Evolutionary conservation across 2,329 filamentous ascomycete species (phyloP), one percentile per base, ranked within the genome.

Genomic region (Nectriaceae sp.): DNA sequence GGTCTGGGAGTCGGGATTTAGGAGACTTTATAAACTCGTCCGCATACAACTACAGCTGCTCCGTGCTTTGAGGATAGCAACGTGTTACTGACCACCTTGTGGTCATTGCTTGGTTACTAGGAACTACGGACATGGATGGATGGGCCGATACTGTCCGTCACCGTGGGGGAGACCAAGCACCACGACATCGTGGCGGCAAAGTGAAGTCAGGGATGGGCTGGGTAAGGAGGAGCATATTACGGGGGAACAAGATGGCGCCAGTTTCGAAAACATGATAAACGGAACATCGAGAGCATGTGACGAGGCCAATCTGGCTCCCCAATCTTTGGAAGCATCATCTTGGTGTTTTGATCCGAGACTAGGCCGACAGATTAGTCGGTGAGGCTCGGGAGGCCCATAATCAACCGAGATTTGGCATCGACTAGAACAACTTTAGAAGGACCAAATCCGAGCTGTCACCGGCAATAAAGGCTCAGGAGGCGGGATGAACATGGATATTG

Each of bases 41-140:
- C 49, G 45, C 49, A 47, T 45, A 42, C 43, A 21, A 60, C 55
- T 54, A 51, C 44, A 48, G 59, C 51, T 57, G 40, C 49, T 62
- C 55, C 61, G 10, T 10, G 26, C 33, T 37, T 8, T 18, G n/a
- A 21, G 5, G 18, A 21, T 53, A 50, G 47, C 49, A 59, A 56
- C 47, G 52, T 50, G 40, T 45, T 62, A 50, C 57, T 62, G 54
- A 56, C 47, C 60, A 59, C 57, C 57, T 43, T 53, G 53, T 61
- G 58, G 59, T 54, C 60, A 57, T 59, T 57, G 60, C 60, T 50
- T 40, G 15, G 38, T 43, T 29, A 47, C 42, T 45, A 46, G 53
- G 52, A 53, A 51, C 59, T 54, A 55, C 56, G 52, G 49, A 33
- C 58, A 59, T 63, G 60, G 60, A 55, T 59, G 52, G 52, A 62